phyloP scores from a whole-genome alignment of 2,329 filamentous ascomycete species.

The Pleomassaria siparia region DNA sequence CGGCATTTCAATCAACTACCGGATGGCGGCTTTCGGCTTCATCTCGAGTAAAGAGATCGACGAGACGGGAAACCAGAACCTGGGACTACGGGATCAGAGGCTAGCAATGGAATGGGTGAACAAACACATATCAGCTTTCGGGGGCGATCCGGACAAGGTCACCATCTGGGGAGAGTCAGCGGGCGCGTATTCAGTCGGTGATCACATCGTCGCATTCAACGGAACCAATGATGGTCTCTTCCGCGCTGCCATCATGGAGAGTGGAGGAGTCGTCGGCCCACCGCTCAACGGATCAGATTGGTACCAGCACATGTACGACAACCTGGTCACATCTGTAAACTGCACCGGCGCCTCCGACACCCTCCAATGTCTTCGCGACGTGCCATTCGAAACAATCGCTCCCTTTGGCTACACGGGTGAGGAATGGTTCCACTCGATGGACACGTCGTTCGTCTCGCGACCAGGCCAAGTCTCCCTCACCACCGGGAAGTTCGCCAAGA shows the following conservation, averaged over 20 bases:
- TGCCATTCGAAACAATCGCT: conserved; percentile 29
- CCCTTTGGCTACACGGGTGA: conserved; percentile 28
- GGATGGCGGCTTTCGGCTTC: conserved; percentile 28
- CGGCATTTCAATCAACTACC: conserved; percentile 24
- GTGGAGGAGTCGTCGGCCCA: conserved; percentile 34
- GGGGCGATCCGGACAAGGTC: conserved; percentile 32
- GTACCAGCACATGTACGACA: conserved; percentile 35
- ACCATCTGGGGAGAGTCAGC: conserved; percentile 50
- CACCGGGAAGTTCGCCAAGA: conserved; percentile 60
- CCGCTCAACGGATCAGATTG: conserved; percentile 35
- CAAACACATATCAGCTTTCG: conserved; percentile 38
- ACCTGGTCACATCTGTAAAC: conserved; percentile 27
- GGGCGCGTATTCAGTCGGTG: conserved; percentile 41
- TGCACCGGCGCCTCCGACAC: conserved; percentile 24
- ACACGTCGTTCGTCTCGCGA: conserved; percentile 26
- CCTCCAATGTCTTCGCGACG: conserved; percentile 28
- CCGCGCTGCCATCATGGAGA: conserved; percentile 46
- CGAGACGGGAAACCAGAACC: conserved; percentile 42
- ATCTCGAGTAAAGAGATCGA: conserved; percentile 47
- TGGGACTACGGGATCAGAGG: conserved; percentile 32
- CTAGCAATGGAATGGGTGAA: conserved; percentile 42
- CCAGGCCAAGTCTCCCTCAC: conserved; percentile 37
- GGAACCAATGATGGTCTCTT: conserved; percentile 44
- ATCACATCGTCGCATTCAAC: conserved; percentile 39
- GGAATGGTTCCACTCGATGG: conserved; percentile 19